phyloP scores from a whole-genome alignment of 2,329 filamentous ascomycete species.

The Fusarium sp. region DNA sequence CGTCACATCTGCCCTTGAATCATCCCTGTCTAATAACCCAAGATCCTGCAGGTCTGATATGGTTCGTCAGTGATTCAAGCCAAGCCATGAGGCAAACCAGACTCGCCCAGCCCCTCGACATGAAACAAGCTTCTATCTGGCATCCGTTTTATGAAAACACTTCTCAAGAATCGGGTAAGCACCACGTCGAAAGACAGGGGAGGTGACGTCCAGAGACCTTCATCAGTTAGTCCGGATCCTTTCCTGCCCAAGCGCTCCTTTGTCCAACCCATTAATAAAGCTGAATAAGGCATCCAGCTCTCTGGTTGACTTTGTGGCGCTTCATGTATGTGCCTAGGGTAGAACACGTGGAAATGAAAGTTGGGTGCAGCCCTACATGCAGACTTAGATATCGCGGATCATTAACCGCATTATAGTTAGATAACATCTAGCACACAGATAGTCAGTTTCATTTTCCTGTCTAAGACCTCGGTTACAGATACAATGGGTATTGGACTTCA shows the following conservation, averaged over 20 bases:
- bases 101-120: neutral
- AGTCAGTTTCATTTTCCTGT: slow-evolving; percentile 24
- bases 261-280: neutral
- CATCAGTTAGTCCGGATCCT: neutral
- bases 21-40: slow-evolving; percentile 1
- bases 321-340: slow-evolving; percentile 3
- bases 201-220: slow-evolving; percentile 3
- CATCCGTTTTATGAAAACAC: neutral
- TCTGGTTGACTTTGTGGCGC: slow-evolving; percentile 1
- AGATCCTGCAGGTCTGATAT: slow-evolving; percentile 13
- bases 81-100: slow-evolving; percentile 17
- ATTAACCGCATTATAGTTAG: slow-evolving; percentile 28
- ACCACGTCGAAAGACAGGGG: slow-evolving; percentile 3
- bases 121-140: slow-evolving; percentile 16
- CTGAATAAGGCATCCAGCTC: neutral
- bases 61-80: slow-evolving; percentile 13
- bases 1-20: slow-evolving; percentile 7
- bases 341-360: slow-evolving; percentile 16
- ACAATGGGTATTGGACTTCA: neutral
- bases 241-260: neutral
- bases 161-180: neutral
- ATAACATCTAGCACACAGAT: slow-evolving; percentile 6
- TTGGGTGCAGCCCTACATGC: slow-evolving; percentile 26
- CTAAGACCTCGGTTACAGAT: slow-evolving; percentile 17
- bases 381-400: slow-evolving; percentile 13